Base-by-base conservation (phyloP, 208 protist genomes). In the Balamuthia mandrillaris region DNA sequence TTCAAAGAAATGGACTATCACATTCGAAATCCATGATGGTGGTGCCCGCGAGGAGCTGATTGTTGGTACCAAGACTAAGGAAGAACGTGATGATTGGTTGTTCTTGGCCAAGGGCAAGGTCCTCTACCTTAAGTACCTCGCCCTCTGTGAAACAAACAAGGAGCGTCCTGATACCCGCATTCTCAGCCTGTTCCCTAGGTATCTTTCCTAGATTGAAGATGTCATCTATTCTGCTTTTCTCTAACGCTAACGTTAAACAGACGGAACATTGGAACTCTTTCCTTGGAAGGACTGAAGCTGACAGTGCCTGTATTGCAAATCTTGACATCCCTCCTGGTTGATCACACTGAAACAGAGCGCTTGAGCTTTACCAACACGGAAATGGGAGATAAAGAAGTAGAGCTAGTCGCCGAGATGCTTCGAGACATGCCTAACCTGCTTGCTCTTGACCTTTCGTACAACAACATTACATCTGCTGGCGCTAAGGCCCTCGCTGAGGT, bases 401-500 rank as follows among this genome's bases (percentile, higher is more conserved):
- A 37, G 16, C 18, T 42, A 3, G 65, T 75, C n/a, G 65, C 65
- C 41, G 33, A 75, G 65, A 54, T 75, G 41, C 65, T 75, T 24
- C 18, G 9, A 31, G 18, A 24, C 41, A 39, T 27, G 31, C 65
- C 65, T 31, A 44, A 44, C 41, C 41, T 75, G 35, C 41, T 75
- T 12, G 45, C 65, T 37, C 39, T 75, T 44, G 52, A 75, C 42
- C 65, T 75, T 24, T 45, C 65, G 27, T 54, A 75, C 42, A 75
- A 75, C 65, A 75, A 18, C 24, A 75, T 75, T 44, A 31, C 27
- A 21, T 75, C 65, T 27, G 14, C 24, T 12, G 65, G 65, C 41
- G 65, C 52, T 37, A 75, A 31, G 41, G 37, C 31, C 27, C 65
- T 75, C n/a, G 65, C 65, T 18, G 65, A 75, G 65, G 65, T 75